These are phyloP conservation scores for Penicillium vulpinum DNA, from an alignment of 2,329 filamentous ascomycete species.

Conservation along the genomic window DNA sequence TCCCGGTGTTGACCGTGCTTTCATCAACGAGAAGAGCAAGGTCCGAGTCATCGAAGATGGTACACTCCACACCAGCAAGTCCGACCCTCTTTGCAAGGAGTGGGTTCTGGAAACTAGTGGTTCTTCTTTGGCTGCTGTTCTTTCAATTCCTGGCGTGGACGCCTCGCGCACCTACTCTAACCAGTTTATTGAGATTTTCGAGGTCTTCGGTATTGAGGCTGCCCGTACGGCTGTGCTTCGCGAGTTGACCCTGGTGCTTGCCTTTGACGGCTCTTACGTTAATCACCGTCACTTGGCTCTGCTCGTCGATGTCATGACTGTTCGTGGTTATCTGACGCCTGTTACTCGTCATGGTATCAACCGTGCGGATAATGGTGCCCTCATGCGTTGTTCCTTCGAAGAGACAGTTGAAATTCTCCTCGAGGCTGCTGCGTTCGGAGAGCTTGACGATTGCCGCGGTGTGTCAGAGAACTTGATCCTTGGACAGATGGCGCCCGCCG, in stretches of 20 bases:
- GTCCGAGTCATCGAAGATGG: conserved; percentile 70
- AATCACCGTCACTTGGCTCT: conserved; percentile 97
- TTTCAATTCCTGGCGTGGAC: conserved; percentile 86
- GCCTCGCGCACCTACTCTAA: conserved; percentile 85
- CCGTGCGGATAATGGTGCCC: conserved; percentile 90
- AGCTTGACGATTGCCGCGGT: conserved; percentile 95
- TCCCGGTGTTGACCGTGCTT: conserved; percentile 81
- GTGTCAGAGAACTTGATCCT: conserved; percentile 99
- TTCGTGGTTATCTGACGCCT: conserved; percentile 88
- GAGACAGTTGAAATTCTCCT: conserved; percentile 98
- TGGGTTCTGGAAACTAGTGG: conserved; percentile 97
- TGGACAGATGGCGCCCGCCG: conserved; percentile 94
- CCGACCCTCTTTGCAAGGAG: conserved; percentile 75
- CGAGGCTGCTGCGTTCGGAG: conserved; percentile 89
- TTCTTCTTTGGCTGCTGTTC: conserved; percentile 78
- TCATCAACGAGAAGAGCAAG: conserved; percentile 78
- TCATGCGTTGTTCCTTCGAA: conserved; percentile 99
- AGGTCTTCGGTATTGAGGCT: conserved; percentile 95
- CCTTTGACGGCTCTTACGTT: conserved; percentile 98
- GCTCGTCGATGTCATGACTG: conserved; percentile 96
- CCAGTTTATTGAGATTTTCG: conserved; percentile 90
- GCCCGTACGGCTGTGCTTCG: conserved; percentile 82
- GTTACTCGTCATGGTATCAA: conserved; percentile 99
- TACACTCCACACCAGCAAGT: conserved; percentile 70
- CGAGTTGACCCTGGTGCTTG: conserved; percentile 88